Base-by-base conservation (phyloP, 495 filamentous ascomycete genomes). In the Xylaria scruposa region DNA sequence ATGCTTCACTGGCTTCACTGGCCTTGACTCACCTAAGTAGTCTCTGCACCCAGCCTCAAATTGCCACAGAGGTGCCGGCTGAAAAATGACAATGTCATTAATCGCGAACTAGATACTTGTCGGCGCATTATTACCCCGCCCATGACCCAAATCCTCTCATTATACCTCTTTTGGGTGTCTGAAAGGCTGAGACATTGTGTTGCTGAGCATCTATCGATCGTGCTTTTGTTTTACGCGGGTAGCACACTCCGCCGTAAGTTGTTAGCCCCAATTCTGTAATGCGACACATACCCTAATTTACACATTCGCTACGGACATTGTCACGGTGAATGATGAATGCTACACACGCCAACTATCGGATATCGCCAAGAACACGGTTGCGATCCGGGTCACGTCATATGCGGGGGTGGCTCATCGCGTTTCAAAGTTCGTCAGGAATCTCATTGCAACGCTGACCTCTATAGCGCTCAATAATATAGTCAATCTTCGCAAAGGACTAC, bases 31-130 rank as follows among this genome's bases (percentile, higher is more conserved):
- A 17, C 24, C 26, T 9, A 19, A 1, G 54, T n/a, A 59, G 29
- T 24, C 9, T 47, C 33, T 53, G 26, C 24, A 54, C 47, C 36
- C 65, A 56, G 49, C 65, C 49, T 49, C 49, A 67, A 49, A 17
- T 51, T 7, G 36, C 12, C 17, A 19, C 42, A 17, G n/a, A 29
- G 65, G 26, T 19, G 36, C 36, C 46, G 24, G 63, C 63, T 53
- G 46, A 53, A 53, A n/a, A 26, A 33, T 10, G 42, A 1, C 21
- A 8, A 65, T 47, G 29, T 46, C 42, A 67, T 67, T 19, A 19
- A 31, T 36, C 47, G 42, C 21, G 47, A n/a, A 49, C 31, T 13
- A 2, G 21, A 40, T 3, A 51, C 36, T 67, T 67, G 19, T 56
- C 47, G 49, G 65, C 5, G 9, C 3, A 31, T 31, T 21, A 26